A percentile compares a stretch with the other conserved stretches of the same genome.
These are phyloP conservation scores for Talaromyces sp. DNA, from an alignment of 2,329 filamentous ascomycete genomes.

Conservation along the genomic window DNA sequence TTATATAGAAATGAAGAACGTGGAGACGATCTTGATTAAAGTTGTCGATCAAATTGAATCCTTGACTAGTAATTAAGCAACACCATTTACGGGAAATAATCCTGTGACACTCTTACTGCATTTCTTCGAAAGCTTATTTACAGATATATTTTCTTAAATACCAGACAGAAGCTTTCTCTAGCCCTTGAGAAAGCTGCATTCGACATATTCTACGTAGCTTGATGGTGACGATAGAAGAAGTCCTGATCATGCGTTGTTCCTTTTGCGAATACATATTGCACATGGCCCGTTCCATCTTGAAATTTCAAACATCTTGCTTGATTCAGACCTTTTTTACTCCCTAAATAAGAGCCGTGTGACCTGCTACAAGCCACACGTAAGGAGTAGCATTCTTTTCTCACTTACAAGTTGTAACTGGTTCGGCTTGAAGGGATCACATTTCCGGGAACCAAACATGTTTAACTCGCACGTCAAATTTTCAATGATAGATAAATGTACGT, in stretches of 20 bases:
- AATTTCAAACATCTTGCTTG: background rate
- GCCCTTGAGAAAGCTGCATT: background rate
- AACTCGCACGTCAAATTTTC: background rate
- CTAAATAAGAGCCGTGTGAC: background rate
- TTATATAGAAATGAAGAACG: background rate
- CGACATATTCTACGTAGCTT: background rate
- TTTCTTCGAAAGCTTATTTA: background rate
- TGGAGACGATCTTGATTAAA: background rate
- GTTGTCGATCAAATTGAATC: background rate
- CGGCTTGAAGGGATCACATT: background rate
- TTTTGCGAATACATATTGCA: background rate
- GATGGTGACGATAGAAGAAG: too few relatives aligned
- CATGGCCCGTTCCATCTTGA: background rate
- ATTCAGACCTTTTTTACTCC: background rate
- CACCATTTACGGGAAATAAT: background rate
- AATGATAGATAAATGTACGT: background rate
- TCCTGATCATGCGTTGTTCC: background rate
- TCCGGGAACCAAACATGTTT: background rate
- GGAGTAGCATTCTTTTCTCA: background rate
- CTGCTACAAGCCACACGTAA: background rate
- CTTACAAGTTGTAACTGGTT: background rate
- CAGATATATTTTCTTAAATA: background rate
- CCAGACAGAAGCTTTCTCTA: background rate
- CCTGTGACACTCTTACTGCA: background rate
- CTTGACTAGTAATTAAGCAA: background rate